A percentile compares a stretch with the other conserved stretches of the same genome.
Conservation (phyloP, 345 rosid species). For the Syzygium oleosum region DNA sequence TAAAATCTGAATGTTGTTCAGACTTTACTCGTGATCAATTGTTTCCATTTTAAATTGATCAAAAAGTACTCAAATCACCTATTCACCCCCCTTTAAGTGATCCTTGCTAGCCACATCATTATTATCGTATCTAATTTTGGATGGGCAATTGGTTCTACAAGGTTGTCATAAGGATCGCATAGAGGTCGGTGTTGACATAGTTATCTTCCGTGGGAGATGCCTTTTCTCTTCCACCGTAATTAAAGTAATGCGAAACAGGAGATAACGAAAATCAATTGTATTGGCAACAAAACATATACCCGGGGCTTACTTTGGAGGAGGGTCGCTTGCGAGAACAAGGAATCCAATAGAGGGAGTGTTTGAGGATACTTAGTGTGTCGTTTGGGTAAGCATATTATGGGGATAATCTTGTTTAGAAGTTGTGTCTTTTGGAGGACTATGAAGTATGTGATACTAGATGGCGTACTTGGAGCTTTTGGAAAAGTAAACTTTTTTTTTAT, state of each 20-base stretch:
- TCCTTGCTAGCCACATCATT: no score
- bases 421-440: background rate
- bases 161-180: no score
- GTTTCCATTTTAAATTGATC: no score
- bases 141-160: no score
- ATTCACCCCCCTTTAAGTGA: no score
- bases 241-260: background rate
- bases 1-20: no score
- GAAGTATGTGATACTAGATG: background rate
- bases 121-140: no score
- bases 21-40: no score
- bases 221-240: no score
- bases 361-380: background rate
- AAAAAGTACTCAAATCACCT: no score
- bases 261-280: background rate
- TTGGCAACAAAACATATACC: background rate
- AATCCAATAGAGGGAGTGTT: background rate
- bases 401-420: background rate
- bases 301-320: background rate
- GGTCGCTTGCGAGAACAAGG: background rate
- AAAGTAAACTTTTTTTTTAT: background rate
- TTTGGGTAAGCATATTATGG: background rate
- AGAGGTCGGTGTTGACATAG: no score
- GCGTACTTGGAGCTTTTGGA: background rate
- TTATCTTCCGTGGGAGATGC: no score